Evolutionary conservation across 1,284 basidiomycete genomes (phyloP).

Genomic region (Malassezia slooffiae): DNA sequence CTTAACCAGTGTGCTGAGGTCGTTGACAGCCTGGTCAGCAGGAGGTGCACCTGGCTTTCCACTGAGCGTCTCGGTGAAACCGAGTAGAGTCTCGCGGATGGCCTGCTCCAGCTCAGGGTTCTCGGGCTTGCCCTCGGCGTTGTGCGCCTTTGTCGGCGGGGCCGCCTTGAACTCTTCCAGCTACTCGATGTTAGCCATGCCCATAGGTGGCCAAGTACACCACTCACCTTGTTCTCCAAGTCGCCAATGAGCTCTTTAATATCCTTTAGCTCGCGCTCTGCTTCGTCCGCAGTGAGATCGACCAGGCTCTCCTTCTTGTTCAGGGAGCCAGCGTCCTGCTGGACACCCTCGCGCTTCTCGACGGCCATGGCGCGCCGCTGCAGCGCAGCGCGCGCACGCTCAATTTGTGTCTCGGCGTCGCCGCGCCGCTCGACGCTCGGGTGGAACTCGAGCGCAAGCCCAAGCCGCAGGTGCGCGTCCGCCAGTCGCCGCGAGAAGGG

Average conservation of each 20-base stretch:
- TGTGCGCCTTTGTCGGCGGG: slow-evolving; percentile 20
- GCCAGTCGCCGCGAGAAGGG: slow-evolving; percentile 38
- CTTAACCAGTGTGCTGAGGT: slow-evolving; percentile 12
- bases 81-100: slow-evolving; percentile 40
- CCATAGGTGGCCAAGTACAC: too few relatives aligned
- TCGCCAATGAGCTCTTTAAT: slow-evolving; percentile 34
- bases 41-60: background rate
- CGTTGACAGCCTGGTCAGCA: slow-evolving; percentile 9
- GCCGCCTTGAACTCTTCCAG: slow-evolving; percentile 32
- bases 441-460: slow-evolving; percentile 42
- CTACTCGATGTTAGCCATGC: slow-evolving; percentile 1
- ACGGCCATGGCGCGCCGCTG: slow-evolving; percentile 23
- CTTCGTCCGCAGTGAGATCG: slow-evolving; percentile 17
- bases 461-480: slow-evolving; percentile 40
- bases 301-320: slow-evolving; percentile 15
- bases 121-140: slow-evolving; percentile 22
- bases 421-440: slow-evolving; percentile 24
- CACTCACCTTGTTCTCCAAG: slow-evolving; percentile 33
- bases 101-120: slow-evolving; percentile 37
- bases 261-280: slow-evolving; percentile 28
- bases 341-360: slow-evolving; percentile 15
- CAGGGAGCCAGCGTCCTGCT: slow-evolving; percentile 3
- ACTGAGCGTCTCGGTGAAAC: background rate
- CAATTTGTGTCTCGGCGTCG: slow-evolving; percentile 26
- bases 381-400: slow-evolving; percentile 24